phyloP scores from a whole-genome alignment of 1,284 basidiomycete species.

The Cryptococcus jaspeensis region DNA sequence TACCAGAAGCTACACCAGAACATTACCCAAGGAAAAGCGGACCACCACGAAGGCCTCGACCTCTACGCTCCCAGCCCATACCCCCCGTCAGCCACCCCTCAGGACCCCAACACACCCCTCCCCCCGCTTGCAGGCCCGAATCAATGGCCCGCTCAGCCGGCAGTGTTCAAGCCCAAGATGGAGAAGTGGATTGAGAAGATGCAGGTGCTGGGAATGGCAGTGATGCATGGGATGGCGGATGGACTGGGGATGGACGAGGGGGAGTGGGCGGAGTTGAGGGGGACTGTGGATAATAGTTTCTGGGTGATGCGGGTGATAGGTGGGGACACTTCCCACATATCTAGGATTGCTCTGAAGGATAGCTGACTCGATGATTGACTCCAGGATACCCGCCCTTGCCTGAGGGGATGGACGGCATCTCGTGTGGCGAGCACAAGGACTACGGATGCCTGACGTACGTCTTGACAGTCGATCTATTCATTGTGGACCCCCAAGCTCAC shows the following conservation, averaged over 20 bases:
- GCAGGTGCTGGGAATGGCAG: constrained; percentile 59
- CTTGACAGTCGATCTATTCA: neutral
- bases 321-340: constrained; percentile 32
- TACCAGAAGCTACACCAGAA: constrained; percentile 66
- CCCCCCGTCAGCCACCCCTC: neutral
- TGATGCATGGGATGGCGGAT: constrained; percentile 64
- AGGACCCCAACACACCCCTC: constrained; percentile 23
- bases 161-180: constrained; percentile 62
- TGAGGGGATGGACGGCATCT: constrained; percentile 69
- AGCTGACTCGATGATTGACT: neutral
- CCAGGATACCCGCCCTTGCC: constrained; percentile 81
- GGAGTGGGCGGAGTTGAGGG: constrained; percentile 67
- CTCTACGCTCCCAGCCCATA: constrained; percentile 63
- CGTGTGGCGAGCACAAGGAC: constrained; percentile 84
- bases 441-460: constrained; percentile 80
- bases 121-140: constrained; percentile 61
- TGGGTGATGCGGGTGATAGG: constrained; percentile 84
- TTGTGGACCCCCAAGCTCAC: constrained; percentile 1
- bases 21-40: constrained; percentile 75
- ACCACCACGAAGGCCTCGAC: constrained; percentile 81
- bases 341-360: constrained; percentile 2
- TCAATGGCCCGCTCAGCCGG: constrained; percentile 64
- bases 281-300: constrained; percentile 73
- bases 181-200: constrained; percentile 76
- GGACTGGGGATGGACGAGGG: constrained; percentile 68